Evolutionary conservation across 202 grass and related monocot species (phyloP).

Genomic region (Panicum virgatum): DNA sequence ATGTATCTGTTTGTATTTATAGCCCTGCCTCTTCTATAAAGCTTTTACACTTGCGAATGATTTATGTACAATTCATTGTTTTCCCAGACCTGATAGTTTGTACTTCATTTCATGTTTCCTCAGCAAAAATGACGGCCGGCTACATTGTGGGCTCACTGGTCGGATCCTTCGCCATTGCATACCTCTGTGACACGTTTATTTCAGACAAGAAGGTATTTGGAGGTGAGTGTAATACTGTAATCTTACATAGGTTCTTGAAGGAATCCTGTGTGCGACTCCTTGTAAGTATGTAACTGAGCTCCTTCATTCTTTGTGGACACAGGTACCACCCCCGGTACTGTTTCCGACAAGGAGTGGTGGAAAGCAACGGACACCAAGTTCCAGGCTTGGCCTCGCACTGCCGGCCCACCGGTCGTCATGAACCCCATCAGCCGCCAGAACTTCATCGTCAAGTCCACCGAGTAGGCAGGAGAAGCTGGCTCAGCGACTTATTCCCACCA

Average conservation of each 20-base stretch:
- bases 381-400: constrained; percentile 74
- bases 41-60: background rate
- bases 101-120: background rate
- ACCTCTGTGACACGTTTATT: constrained; percentile 45
- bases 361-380: constrained; percentile 55
- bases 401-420: constrained; percentile 69
- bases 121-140: constrained; percentile 48
- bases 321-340: constrained; percentile 53
- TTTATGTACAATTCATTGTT: background rate
- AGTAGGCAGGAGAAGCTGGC: too few species aligned
- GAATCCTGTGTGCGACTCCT: background rate
- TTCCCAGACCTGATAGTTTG: background rate
- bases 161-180: constrained; percentile 47
- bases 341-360: constrained; percentile 61
- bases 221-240: constrained; percentile 38
- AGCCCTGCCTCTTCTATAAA: background rate
- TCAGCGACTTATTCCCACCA: background rate
- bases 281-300: background rate
- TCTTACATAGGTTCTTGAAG: background rate
- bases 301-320: background rate
- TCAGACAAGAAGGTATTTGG: constrained; percentile 65
- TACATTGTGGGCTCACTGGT: constrained; percentile 32
- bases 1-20: background rate
- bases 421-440: constrained; percentile 82
- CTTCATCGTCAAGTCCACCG: constrained; percentile 56